phyloP scores from a whole-genome alignment of 1,284 basidiomycete genomes.

The Apiotrichum akiyoshidainum region DNA sequence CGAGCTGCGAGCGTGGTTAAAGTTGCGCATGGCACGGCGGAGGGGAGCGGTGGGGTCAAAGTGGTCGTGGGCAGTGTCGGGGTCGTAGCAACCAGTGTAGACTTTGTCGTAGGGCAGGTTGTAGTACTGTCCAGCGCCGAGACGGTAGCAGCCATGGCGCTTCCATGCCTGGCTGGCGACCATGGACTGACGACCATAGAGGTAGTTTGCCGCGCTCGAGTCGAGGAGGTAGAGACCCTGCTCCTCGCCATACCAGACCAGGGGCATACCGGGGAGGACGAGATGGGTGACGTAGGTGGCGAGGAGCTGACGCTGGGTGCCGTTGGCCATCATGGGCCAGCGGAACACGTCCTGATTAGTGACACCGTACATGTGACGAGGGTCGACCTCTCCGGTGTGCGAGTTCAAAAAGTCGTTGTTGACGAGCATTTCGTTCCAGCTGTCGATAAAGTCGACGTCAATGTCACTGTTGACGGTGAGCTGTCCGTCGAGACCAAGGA shows the following conservation, averaged over 20 bases:
- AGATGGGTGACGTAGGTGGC: slow-evolving; percentile 73
- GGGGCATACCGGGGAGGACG: slow-evolving; percentile 79
- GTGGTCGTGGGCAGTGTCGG: slow-evolving; percentile 85
- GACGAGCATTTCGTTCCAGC: slow-evolving; percentile 85
- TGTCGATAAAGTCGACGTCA: slow-evolving; percentile 71
- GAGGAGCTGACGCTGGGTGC: slow-evolving; percentile 68
- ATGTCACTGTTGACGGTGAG: slow-evolving; percentile 81
- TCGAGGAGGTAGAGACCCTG: slow-evolving; percentile 79
- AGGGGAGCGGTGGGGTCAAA: slow-evolving; percentile 83
- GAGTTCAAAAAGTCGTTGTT: slow-evolving; percentile 80
- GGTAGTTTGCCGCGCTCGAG: slow-evolving; percentile 78
- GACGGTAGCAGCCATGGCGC: slow-evolving; percentile 81
- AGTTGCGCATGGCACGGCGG: slow-evolving; percentile 68
- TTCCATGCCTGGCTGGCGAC: slow-evolving; percentile 78
- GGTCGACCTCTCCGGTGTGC: slow-evolving; percentile 65
- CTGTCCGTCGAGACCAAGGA: slow-evolving; percentile 90
- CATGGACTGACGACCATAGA: slow-evolving; percentile 85
- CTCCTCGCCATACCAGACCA: slow-evolving; percentile 85
- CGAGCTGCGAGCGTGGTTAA: slow-evolving; percentile 63
- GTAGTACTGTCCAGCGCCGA: slow-evolving; percentile 85
- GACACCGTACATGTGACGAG: slow-evolving; percentile 80
- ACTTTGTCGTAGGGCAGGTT: slow-evolving; percentile 78
- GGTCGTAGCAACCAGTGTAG: slow-evolving; percentile 74
- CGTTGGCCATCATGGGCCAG: slow-evolving; percentile 81
- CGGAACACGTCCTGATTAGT: slow-evolving; percentile 90